Evolutionary conservation across 2,329 filamentous ascomycete genomes (phyloP).

Genomic region (Colletotrichum sp.): DNA sequence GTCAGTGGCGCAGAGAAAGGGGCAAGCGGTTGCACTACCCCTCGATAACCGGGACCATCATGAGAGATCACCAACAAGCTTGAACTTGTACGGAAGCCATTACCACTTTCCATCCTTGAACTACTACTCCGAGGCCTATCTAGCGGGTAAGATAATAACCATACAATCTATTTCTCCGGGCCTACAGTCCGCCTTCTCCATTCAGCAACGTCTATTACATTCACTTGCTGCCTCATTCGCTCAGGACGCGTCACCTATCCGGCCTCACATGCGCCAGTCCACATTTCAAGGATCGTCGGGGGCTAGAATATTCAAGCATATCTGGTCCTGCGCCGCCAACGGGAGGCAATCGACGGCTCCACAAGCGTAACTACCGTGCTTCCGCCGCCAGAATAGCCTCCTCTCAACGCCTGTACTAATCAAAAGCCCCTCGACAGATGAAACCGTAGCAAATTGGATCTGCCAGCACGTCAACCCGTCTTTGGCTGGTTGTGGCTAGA

Average conservation of each 20-base stretch:
- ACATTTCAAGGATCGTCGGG: not conserved
- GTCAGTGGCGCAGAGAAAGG: not conserved
- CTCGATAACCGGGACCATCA: not conserved
- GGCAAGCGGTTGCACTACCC: not conserved
- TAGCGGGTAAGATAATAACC: not conserved
- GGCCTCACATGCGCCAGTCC: not conserved
- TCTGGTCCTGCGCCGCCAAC: not conserved
- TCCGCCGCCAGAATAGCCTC: not conserved
- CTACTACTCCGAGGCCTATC: not conserved
- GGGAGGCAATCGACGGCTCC: not conserved
- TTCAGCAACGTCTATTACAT: not conserved
- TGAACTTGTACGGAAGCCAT: constrained; percentile 1
- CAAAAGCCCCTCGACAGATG: not conserved
- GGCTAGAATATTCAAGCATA: constrained; percentile 3
- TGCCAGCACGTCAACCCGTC: not conserved
- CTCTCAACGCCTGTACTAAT: not conserved
- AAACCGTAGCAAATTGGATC: constrained; percentile 5
- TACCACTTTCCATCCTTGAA: constrained; percentile 10
- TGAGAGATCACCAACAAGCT: not conserved
- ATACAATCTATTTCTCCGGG: not conserved
- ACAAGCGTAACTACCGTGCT: not conserved
- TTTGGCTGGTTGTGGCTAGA: not conserved
- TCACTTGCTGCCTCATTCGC: not conserved
- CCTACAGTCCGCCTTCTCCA: not conserved
- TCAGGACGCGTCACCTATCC: not conserved